These are phyloP conservation scores for Prototheca wickerhamii DNA, from an alignment of 163 green algal species.

Conservation along the genomic window DNA sequence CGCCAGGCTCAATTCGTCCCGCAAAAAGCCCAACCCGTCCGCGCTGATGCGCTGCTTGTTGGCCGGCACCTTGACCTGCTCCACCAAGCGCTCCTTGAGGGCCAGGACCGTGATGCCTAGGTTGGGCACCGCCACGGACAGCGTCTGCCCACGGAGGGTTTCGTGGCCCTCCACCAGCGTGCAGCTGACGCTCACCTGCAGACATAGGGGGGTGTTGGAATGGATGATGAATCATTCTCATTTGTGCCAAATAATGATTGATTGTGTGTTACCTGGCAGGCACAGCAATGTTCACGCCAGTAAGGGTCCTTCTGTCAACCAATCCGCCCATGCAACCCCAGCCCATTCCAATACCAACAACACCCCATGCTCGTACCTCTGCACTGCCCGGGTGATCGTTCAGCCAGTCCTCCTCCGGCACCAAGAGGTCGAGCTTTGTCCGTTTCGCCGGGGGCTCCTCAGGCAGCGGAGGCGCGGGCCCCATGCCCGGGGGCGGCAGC, in stretches of 20 bases:
- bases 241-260: not conserved
- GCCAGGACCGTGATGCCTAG: constrained; percentile 49
- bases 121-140: constrained; percentile 64
- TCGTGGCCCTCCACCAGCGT: constrained; percentile 61
- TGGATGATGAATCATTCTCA: not conserved
- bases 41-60: constrained; percentile 82
- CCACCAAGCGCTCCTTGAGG: constrained; percentile 63
- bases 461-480: constrained; percentile 29
- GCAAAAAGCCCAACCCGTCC: constrained; percentile 66
- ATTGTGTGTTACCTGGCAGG: not conserved
- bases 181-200: constrained; percentile 57
- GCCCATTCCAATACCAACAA: constrained; percentile 12
- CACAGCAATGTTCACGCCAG: no score
- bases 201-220: not conserved
- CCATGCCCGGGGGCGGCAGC: not conserved
- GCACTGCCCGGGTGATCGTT: constrained; percentile 40
- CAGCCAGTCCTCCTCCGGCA: constrained; percentile 79
- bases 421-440: constrained; percentile 52
- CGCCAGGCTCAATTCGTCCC: constrained; percentile 71
- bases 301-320: no score
- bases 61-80: constrained; percentile 44
- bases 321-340: no score
- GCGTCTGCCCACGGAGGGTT: constrained; percentile 69
- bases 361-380: constrained; percentile 23
- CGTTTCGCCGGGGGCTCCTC: constrained; percentile 61